These are phyloP conservation scores for Auriscalpium orientale DNA, from an alignment of 768 basidiomycete genomes.

Conservation along the genomic window DNA sequence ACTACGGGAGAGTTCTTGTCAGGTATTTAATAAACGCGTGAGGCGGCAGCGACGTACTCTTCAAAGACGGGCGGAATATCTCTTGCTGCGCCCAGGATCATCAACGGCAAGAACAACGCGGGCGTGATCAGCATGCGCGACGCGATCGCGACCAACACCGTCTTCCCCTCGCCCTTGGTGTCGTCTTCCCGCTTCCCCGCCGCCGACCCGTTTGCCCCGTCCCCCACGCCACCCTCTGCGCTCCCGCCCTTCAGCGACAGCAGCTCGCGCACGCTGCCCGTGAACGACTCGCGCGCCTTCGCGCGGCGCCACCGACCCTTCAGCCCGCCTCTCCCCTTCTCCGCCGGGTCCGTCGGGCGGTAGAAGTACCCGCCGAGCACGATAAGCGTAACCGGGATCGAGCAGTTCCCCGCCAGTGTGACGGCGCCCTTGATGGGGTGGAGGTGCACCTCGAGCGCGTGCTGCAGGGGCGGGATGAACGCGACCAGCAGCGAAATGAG, in stretches of 20 bases:
- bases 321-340: constrained; percentile 2
- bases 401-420: constrained; percentile 61
- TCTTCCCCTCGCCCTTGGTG: constrained; percentile 65
- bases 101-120: constrained; percentile 64
- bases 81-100: constrained; percentile 54
- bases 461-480: constrained; percentile 67
- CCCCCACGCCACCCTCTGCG: constrained; percentile 10
- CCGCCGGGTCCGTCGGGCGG: constrained; percentile 30
- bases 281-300: constrained; percentile 22
- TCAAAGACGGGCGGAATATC: constrained; percentile 58
- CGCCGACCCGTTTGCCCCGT: constrained; percentile 11
- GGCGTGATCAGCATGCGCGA: constrained; percentile 87
- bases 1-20: constrained; percentile 30
- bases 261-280: constrained; percentile 37
- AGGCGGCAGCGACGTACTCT: constrained; percentile 49
- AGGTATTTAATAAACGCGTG: constrained; percentile 1
- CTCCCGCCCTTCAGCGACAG: constrained; percentile 25
- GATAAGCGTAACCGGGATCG: constrained; percentile 83
- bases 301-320: constrained; percentile 12
- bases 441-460: constrained; percentile 54
- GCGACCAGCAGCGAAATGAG: constrained; percentile 71
- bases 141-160: constrained; percentile 75
- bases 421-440: constrained; percentile 64
- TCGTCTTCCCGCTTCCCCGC: constrained; percentile 14
- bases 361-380: constrained; percentile 94